These are phyloP conservation scores for Trichoderma erinaceum DNA, from an alignment of 495 filamentous ascomycete species.

Conservation along the genomic window DNA sequence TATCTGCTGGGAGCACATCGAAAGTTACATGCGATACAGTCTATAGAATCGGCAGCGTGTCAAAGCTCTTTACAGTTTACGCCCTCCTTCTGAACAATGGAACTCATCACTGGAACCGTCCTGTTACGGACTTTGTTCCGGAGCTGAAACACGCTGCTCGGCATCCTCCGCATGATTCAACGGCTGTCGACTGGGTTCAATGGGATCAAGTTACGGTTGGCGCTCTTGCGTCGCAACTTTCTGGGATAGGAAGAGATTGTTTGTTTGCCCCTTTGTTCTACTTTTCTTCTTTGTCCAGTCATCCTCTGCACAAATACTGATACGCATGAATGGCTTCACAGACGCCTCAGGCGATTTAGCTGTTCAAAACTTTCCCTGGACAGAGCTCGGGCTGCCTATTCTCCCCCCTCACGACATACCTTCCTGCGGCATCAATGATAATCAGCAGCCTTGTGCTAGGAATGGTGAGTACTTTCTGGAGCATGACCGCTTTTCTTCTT, in stretches of 20 bases:
- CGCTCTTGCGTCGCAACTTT: neutral
- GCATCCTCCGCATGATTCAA: neutral
- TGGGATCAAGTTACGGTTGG: conserved; percentile 9
- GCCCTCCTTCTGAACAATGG: neutral
- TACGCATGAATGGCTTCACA: conserved; percentile 22
- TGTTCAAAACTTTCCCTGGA: conserved; percentile 29
- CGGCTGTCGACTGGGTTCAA: neutral
- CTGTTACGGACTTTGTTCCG: neutral
- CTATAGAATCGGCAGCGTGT: conserved; percentile 12
- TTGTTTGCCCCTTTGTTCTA: neutral
- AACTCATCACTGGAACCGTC: neutral
- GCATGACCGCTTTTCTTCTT: neutral
- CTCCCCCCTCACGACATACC: conserved; percentile 32
- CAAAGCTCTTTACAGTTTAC: conserved; percentile 3
- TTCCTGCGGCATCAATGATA: conserved; percentile 21
- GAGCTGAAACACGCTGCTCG: neutral
- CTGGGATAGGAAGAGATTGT: neutral
- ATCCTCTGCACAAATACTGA: neutral
- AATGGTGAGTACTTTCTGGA: neutral
- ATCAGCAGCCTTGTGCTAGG: neutral
- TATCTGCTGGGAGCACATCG: neutral
- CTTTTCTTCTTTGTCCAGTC: neutral
- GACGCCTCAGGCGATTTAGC: neutral
- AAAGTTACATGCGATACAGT: neutral
- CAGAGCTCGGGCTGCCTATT: conserved; percentile 29